These are phyloP conservation scores for Hypoxylon sp. DNA, from an alignment of 2,329 filamentous ascomycete genomes.

Conservation along the genomic window DNA sequence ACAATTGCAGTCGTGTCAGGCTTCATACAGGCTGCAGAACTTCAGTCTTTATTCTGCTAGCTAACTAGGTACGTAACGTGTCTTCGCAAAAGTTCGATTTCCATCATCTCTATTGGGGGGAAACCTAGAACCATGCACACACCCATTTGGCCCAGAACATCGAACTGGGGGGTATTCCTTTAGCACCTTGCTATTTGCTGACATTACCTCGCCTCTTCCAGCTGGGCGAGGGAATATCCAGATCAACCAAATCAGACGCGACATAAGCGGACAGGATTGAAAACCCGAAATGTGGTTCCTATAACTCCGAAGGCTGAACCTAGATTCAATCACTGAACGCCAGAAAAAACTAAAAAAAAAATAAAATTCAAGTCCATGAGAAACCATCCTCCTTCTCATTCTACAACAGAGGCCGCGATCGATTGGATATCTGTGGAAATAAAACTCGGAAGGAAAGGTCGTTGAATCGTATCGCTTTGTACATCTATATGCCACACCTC, in stretches of 20 bases:
- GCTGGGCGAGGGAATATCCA: conserved; percentile 24
- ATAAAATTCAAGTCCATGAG: conserved; percentile 29
- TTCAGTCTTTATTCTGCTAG: conserved; percentile 17
- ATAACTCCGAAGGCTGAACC: conserved; percentile 36
- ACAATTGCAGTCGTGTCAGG: background rate
- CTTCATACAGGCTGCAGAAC: conserved; percentile 9
- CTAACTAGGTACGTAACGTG: conserved; percentile 19
- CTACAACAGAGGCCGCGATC: conserved; percentile 28
- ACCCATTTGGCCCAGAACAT: conserved; percentile 17
- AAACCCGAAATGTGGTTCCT: conserved; percentile 23
- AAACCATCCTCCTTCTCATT: conserved; percentile 35
- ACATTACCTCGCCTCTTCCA: conserved; percentile 15
- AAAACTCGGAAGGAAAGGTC: conserved; percentile 49
- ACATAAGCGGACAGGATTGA: background rate
- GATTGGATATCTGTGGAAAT: conserved; percentile 50
- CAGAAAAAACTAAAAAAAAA: conserved; percentile 22
- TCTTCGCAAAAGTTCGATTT: conserved; percentile 8
- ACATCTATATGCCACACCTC: conserved; percentile 47
- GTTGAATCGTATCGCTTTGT: conserved; percentile 53
- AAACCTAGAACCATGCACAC: conserved; percentile 13
- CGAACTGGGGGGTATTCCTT: conserved; percentile 23
- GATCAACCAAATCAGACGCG: conserved; percentile 12
- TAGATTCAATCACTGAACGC: conserved; percentile 39
- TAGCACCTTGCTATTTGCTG: conserved; percentile 9
- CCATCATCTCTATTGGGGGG: conserved; percentile 17